Evolutionary conservation across 148 eudicot genomes (phyloP), one percentile per base, ranked within the genome.

Genomic region (Camellia lanceoleosa): DNA sequence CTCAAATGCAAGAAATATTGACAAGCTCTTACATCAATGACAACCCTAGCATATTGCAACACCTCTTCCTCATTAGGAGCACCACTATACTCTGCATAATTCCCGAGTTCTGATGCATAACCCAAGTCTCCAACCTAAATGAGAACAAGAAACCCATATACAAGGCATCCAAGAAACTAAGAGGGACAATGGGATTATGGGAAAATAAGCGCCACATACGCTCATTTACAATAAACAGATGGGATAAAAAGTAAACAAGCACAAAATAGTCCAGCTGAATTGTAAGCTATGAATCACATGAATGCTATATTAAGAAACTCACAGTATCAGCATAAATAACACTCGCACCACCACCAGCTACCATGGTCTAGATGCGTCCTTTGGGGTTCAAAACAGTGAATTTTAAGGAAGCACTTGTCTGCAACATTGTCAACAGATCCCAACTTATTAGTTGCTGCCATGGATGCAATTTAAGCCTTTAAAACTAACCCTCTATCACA

Each of bases 291-390:
- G 68, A 23, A 20, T 4, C 38, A 64, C 7, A 9, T 64, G 68
- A 60, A 60, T 3, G 23, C 23, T 2, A 61, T 59, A n/a, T 60
- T 62, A 62, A 38, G 30, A 51, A 38, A 86, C 91, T 79, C 54
- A 92, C 97, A 12, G 97, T 93, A 85, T 93, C 97, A 49, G 95
- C 95, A 84, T 93, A 93, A 68, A 93, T 93, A n/a, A 93, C 97
- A 86, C 97, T 93, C 30, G 97, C 95, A 68, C 97, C 97, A 75
- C 97, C 97, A 59, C 97, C 97, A 83, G 95, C 97, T 14, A 93
- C 97, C 97, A 93, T 93, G 5, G 97, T 93, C 97, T 95, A 93
- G 63, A 93, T 93, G 52, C 97, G 92, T 81, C 97, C 97, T 75
- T 89, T 93, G 15, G 93, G 90, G 85, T 93, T 93, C 86, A 93